Percentiles rank a stretch among this genome's conserved stretches.
Evolutionary conservation across 768 basidiomycete genomes (phyloP).

Genomic region (Phanerodontia chrysosporium): DNA sequence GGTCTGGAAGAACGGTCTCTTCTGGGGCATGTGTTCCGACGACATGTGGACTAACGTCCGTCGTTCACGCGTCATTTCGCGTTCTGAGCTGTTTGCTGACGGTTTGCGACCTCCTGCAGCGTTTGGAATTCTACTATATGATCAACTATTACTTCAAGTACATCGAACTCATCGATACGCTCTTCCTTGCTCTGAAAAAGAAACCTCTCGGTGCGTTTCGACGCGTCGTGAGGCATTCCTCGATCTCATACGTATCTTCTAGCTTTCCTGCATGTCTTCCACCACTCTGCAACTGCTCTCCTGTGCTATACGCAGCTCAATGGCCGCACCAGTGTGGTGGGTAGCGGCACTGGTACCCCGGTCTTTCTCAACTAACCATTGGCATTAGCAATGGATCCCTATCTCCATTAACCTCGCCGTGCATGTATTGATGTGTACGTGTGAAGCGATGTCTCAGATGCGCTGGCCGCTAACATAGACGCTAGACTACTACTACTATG

Average conservation of each 20-base stretch:
- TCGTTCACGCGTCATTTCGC: constrained; percentile 18
- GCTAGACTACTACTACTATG: constrained; percentile 97
- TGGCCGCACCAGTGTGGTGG: constrained; percentile 88
- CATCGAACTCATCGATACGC: constrained; percentile 91
- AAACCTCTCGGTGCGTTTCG: constrained; percentile 77
- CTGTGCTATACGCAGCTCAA: constrained; percentile 93
- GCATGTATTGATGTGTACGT: constrained; percentile 97
- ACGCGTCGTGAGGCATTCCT: constrained; percentile 24
- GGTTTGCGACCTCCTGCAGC: constrained; percentile 38
- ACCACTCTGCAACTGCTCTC: constrained; percentile 96
- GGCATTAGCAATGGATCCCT: constrained; percentile 93
- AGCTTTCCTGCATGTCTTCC: constrained; percentile 99
- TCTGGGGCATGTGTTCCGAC: constrained; percentile 72
- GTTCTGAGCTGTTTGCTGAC: neutral
- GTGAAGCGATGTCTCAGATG: neutral
- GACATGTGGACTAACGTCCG: constrained; percentile 85
- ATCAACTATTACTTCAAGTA: constrained; percentile 99
- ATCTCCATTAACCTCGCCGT: constrained; percentile 88
- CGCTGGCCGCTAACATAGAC: neutral
- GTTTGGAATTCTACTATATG: constrained; percentile 95
- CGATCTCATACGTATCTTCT: constrained; percentile 4
- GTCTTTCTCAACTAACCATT: neutral
- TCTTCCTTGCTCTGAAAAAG: constrained; percentile 97
- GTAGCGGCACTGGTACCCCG: constrained; percentile 28
- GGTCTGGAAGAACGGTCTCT: constrained; percentile 64